phyloP scores from a whole-genome alignment of 345 rosid genomes.

The Jatropha curcas region DNA sequence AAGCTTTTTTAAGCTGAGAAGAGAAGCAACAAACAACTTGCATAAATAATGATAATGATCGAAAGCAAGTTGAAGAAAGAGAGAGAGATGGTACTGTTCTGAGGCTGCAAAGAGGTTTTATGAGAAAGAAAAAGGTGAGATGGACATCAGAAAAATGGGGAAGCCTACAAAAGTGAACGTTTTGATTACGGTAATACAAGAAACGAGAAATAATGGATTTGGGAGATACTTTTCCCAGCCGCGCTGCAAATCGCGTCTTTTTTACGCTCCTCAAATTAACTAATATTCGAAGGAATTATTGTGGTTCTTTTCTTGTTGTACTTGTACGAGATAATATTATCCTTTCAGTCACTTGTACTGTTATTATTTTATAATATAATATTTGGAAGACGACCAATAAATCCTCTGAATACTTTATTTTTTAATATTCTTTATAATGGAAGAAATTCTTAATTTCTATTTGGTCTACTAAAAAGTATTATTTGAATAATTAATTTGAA shows the following conservation, averaged over 20 bases:
- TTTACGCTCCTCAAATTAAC: neutral
- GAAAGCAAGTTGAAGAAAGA: neutral
- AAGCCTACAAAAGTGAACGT: neutral
- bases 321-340: no score
- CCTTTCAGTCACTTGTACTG: no score
- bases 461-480: no score
- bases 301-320: no score
- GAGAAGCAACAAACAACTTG: neutral
- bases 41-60: neutral
- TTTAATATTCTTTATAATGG: no score
- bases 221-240: neutral
- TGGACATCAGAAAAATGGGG: neutral
- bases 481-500: no score
- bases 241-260: neutral
- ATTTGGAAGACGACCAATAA: no score
- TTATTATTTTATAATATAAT: no score
- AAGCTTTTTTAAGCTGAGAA: neutral
- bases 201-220: neutral
- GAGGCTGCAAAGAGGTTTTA: neutral
- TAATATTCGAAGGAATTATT: no score
- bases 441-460: no score
- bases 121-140: conserved; percentile 1
- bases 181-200: neutral
- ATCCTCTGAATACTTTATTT: no score
- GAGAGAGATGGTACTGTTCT: neutral